Conservation (phyloP, 2,329 filamentous ascomycete species). For the Phoma sp. region DNA sequence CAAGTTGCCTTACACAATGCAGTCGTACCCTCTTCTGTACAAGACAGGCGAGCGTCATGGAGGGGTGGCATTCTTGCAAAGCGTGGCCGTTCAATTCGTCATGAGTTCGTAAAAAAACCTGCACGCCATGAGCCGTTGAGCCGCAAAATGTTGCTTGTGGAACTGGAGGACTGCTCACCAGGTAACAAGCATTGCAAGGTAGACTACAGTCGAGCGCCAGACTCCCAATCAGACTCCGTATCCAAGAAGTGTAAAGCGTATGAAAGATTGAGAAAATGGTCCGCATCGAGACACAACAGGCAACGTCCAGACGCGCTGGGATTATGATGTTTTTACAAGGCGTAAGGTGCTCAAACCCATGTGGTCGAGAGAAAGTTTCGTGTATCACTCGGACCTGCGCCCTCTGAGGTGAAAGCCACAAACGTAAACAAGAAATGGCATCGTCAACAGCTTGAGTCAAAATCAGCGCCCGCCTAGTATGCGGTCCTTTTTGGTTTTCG, state of each 20-base stretch:
- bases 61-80: slow-evolving; percentile 14
- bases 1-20: slow-evolving; percentile 6
- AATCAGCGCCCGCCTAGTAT: slow-evolving; percentile 35
- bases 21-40: background rate
- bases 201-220: background rate
- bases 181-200: slow-evolving; percentile 2
- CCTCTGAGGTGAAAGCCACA: background rate
- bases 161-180: slow-evolving; percentile 2
- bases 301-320: background rate
- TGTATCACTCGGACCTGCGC: background rate
- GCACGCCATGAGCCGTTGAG: slow-evolving; percentile 10
- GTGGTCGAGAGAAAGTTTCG: background rate
- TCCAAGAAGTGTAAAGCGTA: background rate
- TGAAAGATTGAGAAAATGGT: background rate
- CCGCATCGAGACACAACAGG: slow-evolving; percentile 4
- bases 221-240: background rate
- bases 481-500: slow-evolving; percentile 41
- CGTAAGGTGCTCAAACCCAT: background rate
- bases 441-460: background rate
- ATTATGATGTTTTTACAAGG: background rate
- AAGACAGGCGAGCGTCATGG: background rate
- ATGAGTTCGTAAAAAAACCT: slow-evolving; percentile 1
- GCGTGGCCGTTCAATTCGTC: slow-evolving; percentile 4
- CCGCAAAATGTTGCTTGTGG: slow-evolving; percentile 11
- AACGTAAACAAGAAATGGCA: background rate